These are phyloP conservation scores for Cladophialophora carrionii DNA, from an alignment of 2,329 filamentous ascomycete species.

Conservation along the genomic window DNA sequence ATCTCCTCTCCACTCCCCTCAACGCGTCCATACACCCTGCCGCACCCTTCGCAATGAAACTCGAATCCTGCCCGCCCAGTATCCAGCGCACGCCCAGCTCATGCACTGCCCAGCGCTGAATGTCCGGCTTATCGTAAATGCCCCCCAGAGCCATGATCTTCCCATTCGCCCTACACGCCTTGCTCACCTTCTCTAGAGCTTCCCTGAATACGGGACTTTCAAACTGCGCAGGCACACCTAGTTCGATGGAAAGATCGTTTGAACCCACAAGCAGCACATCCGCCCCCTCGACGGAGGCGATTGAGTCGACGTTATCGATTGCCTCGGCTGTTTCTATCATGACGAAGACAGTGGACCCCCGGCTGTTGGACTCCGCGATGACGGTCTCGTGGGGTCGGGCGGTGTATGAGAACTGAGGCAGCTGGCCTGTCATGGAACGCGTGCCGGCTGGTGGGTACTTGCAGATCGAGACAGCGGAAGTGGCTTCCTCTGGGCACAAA, in stretches of 20 bases:
- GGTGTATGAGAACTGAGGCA: conserved; percentile 24
- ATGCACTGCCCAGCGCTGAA: conserved; percentile 16
- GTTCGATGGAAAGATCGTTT: conserved; percentile 27
- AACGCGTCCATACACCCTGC: conserved; percentile 14
- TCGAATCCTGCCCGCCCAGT: conserved; percentile 30
- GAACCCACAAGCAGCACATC: conserved; percentile 29
- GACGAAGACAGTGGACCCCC: conserved; percentile 26
- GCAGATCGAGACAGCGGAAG: conserved; percentile 12
- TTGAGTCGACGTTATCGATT: conserved; percentile 24
- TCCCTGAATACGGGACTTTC: conserved; percentile 17
- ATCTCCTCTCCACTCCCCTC: not conserved
- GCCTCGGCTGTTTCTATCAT: conserved; percentile 29
- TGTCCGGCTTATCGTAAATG: conserved; percentile 17
- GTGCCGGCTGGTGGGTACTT: conserved; percentile 27
- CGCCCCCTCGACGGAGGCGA: conserved; percentile 27
- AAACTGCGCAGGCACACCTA: conserved; percentile 23
- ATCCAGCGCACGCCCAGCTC: conserved; percentile 28
- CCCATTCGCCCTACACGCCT: conserved; percentile 14
- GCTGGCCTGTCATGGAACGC: conserved; percentile 24
- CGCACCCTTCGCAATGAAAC: conserved; percentile 29
- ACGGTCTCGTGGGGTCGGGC: conserved; percentile 1
- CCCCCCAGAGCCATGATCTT: conserved; percentile 23
- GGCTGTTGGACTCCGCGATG: conserved; percentile 8
- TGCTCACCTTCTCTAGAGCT: conserved; percentile 18
- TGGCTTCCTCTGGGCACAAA: conserved; percentile 16